phyloP scores from a whole-genome alignment of 176 grass and related monocot species.

The Typha latifolia region DNA sequence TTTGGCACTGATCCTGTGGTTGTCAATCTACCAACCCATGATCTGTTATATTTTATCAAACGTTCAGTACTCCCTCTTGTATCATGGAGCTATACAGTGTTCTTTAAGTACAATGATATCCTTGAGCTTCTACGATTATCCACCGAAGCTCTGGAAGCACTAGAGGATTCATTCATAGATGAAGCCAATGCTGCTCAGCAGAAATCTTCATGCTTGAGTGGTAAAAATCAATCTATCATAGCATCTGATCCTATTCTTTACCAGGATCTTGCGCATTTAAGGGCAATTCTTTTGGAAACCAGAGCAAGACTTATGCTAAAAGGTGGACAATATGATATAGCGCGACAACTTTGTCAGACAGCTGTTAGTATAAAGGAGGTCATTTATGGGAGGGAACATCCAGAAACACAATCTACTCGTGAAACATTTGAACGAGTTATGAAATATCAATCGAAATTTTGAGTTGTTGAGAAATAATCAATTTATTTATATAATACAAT shows the following conservation, averaged over 20 bases:
- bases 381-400: constrained; percentile 37
- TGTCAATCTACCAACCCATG: constrained; percentile 12
- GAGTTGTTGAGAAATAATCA: background rate
- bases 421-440: constrained; percentile 18
- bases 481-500: background rate
- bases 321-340: constrained; percentile 26
- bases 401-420: constrained; percentile 19
- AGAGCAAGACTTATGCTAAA: constrained; percentile 48
- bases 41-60: constrained; percentile 32
- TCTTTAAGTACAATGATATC: constrained; percentile 20
- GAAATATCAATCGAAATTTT: background rate
- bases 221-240: background rate
- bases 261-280: constrained; percentile 17
- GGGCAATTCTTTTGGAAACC: constrained; percentile 32
- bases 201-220: constrained; percentile 1
- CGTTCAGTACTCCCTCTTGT: constrained; percentile 22
- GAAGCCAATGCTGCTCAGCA: constrained; percentile 1
- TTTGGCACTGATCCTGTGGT: constrained; percentile 11
- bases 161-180: constrained; percentile 23
- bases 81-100: constrained; percentile 1
- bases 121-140: constrained; percentile 41
- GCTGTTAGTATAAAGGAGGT: constrained; percentile 48
- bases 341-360: constrained; percentile 27
- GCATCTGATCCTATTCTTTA: constrained; percentile 22
- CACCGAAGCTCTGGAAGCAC: constrained; percentile 18